Percentiles rank a stretch among this genome's conserved stretches.
phyloP scores from a whole-genome alignment of 78 protist genomes.

The Trichosphaerium sp. region DNA sequence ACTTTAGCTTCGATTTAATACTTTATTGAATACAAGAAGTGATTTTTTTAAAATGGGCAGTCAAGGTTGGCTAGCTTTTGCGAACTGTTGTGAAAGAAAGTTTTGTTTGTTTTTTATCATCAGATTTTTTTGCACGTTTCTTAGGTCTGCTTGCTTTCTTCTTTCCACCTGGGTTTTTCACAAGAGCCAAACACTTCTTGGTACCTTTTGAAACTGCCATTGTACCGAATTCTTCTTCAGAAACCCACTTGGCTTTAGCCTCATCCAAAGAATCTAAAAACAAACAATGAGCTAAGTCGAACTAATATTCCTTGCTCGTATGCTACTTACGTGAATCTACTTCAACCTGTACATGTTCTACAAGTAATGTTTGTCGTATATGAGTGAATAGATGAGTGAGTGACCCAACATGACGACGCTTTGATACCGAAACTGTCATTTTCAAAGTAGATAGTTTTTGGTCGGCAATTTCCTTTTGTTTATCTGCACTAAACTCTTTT shows the following conservation, averaged over 20 bases:
- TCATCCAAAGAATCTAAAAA: too few relatives aligned
- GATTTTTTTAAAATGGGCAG: too few relatives aligned
- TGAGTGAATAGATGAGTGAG: slow-evolving; percentile 28
- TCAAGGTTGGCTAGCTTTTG: too few relatives aligned
- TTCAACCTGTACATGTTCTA: background rate
- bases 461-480: background rate
- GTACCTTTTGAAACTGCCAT: slow-evolving; percentile 25
- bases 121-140: background rate
- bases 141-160: background rate
- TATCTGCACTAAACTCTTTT: background rate
- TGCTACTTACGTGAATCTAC: background rate
- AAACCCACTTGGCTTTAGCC: slow-evolving; percentile 13
- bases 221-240: background rate
- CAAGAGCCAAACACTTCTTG: slow-evolving; percentile 33
- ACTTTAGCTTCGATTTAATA: too few relatives aligned
- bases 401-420: background rate
- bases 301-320: too few relatives aligned
- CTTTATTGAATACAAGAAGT: too few relatives aligned
- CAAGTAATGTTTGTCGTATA: slow-evolving; percentile 14
- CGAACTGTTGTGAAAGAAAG: too few relatives aligned
- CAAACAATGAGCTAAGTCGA: too few relatives aligned
- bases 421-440: background rate
- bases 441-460: background rate
- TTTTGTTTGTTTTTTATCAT: too few relatives aligned
- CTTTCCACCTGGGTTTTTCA: too few relatives aligned